phyloP scores from a whole-genome alignment of 2,329 filamentous ascomycete species.

The Alternaria panax region DNA sequence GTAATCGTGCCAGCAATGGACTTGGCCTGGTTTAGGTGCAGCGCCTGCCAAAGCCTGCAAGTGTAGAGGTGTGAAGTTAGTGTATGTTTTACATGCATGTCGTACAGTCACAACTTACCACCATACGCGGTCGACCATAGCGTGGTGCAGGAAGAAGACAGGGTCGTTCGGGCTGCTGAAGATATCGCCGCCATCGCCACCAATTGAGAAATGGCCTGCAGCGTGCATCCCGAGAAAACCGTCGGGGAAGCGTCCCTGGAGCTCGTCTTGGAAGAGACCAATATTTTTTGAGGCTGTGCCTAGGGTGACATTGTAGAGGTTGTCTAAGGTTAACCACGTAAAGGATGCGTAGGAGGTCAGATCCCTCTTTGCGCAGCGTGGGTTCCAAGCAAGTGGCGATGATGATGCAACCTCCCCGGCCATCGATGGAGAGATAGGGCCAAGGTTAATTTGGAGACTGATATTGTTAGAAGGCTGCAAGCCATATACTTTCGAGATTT shows the following conservation, averaged over 20 bases:
- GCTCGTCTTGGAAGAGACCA: constrained; percentile 43
- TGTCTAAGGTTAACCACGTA: constrained; percentile 29
- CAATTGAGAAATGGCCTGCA: constrained; percentile 46
- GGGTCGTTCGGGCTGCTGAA: constrained; percentile 56
- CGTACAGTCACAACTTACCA: constrained; percentile 15
- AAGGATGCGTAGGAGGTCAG: constrained; percentile 37
- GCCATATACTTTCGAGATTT: no score
- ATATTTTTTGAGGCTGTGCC: constrained; percentile 58
- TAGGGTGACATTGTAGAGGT: constrained; percentile 56
- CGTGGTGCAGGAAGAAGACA: constrained; percentile 57
- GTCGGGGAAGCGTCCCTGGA: constrained; percentile 24
- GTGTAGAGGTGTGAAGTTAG: no score
- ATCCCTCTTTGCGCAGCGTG: constrained; percentile 46
- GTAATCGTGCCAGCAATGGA: constrained; percentile 48
- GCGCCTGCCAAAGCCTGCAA: constrained; percentile 54
- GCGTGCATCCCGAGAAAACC: constrained; percentile 50
- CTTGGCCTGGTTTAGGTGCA: constrained; percentile 22
- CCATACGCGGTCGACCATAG: constrained; percentile 56
- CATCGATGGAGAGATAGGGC: constrained; percentile 26
- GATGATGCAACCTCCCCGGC: constrained; percentile 19
- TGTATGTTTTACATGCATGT: no score
- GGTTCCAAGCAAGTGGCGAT: constrained; percentile 30
- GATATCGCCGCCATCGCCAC: constrained; percentile 50
- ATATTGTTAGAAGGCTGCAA: neutral
- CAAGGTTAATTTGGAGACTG: constrained; percentile 32